Conservation (phyloP, 371 early-diverging fungal species). For the Saksenaea oblongispora region DNA sequence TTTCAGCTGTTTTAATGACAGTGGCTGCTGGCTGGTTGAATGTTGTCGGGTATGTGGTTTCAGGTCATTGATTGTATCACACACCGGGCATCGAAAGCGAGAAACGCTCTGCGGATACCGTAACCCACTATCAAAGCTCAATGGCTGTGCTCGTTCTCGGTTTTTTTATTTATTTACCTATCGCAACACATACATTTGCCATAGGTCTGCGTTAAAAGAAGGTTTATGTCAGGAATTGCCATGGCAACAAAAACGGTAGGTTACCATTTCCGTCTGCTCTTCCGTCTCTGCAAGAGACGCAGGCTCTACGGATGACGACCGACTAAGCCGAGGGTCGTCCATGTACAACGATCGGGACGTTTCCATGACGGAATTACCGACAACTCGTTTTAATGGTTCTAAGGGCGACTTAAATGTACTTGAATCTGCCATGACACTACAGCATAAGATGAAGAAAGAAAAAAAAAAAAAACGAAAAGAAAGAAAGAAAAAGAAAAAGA, state of each 20-base stretch:
- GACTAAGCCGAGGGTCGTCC: conserved; percentile 3
- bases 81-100: conserved; percentile 89
- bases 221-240: neutral
- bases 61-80: conserved; percentile 84
- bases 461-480: neutral
- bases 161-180: conserved; percentile 32
- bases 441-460: neutral
- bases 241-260: too few species aligned
- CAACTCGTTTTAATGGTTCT: conserved; percentile 8
- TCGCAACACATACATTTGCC: conserved; percentile 63
- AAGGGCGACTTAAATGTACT: conserved; percentile 9
- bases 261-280: conserved; percentile 1
- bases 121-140: conserved; percentile 53
- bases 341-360: neutral
- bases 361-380: neutral
- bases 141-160: neutral
- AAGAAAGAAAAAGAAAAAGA: neutral
- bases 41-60: conserved; percentile 43
- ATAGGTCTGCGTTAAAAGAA: conserved; percentile 4
- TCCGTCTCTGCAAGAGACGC: neutral
- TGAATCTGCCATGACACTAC: conserved; percentile 5
- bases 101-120: conserved; percentile 68
- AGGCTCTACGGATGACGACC: conserved; percentile 9
- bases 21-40: conserved; percentile 28
- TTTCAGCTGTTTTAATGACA: conserved; percentile 55